A percentile compares a stretch with the other conserved stretches of the same genome.
Evolutionary conservation across 1,284 basidiomycete species (phyloP).

Genomic region (Fereydounia khargensis): DNA sequence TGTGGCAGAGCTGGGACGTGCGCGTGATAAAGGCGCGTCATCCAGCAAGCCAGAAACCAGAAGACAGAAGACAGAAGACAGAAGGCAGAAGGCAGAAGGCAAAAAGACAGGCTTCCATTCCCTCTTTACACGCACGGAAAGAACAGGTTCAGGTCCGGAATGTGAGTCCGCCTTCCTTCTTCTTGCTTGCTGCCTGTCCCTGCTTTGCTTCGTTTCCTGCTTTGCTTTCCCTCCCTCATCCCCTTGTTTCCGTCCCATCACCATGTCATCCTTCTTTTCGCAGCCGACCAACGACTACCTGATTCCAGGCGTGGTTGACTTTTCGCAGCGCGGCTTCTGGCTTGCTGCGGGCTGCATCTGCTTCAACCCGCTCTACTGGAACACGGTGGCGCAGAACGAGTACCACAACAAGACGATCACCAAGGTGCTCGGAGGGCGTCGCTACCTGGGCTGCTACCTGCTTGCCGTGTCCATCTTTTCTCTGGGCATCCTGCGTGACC

Average conservation of each 20-base stretch:
- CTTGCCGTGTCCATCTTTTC: conserved; percentile 71
- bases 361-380: conserved; percentile 95
- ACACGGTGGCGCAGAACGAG: conserved; percentile 84
- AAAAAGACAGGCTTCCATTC: too few relatives aligned
- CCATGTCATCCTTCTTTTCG: conserved; percentile 6
- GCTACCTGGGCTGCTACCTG: conserved; percentile 77
- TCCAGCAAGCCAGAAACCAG: too few relatives aligned
- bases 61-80: too few relatives aligned
- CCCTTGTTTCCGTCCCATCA: neutral
- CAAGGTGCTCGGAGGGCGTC: conserved; percentile 38
- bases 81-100: too few relatives aligned
- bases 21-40: too few relatives aligned
- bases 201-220: neutral
- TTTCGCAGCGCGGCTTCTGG: conserved; percentile 42
- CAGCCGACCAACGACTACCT: conserved; percentile 14
- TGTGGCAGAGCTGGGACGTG: too few relatives aligned
- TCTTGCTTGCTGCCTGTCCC: too few relatives aligned
- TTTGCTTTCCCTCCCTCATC: neutral
- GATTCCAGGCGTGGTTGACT: conserved; percentile 39
- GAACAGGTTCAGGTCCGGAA: too few relatives aligned
- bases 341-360: conserved; percentile 43
- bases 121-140: too few relatives aligned
- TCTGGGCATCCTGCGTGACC: conserved; percentile 29
- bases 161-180: too few relatives aligned
- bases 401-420: conserved; percentile 55